Evolutionary conservation across 2,329 filamentous ascomycete species (phyloP).

Genomic region (Ilyonectria mors-panacis): DNA sequence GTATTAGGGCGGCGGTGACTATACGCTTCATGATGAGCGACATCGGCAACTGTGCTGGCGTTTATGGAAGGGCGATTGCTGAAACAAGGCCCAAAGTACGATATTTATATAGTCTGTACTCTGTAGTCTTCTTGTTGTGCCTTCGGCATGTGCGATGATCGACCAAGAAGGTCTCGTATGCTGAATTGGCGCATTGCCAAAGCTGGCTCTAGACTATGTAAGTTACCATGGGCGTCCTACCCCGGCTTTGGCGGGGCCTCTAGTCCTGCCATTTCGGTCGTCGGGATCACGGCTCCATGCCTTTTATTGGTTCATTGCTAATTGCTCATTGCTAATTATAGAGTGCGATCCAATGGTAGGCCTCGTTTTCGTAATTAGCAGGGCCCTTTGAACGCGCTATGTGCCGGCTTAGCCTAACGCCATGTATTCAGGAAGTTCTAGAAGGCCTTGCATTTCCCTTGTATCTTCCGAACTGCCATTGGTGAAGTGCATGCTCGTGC

Average conservation of each 20-base stretch:
- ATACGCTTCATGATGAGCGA: not conserved
- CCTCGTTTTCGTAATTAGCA: not conserved
- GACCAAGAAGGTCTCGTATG: not conserved
- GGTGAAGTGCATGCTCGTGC: not conserved
- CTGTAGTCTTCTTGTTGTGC: not conserved
- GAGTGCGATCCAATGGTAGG: not conserved
- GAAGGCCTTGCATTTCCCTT: not conserved
- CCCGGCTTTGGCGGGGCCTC: not conserved
- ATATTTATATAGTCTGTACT: not conserved
- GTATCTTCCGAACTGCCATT: not conserved
- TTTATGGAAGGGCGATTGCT: not conserved
- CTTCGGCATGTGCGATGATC: not conserved
- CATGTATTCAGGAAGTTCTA: not conserved
- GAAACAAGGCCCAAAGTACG: not conserved
- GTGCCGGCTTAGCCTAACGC: not conserved
- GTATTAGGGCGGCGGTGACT: not conserved
- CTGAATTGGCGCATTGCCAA: not conserved
- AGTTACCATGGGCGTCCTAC: not conserved
- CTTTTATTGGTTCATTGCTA: not conserved
- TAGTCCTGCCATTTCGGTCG: not conserved
- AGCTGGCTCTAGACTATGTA: not conserved
- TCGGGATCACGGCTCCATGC: not conserved
- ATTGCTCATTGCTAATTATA: not conserved
- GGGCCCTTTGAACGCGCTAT: not conserved
- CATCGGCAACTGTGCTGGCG: not conserved